These are phyloP conservation scores for Jacaranda copaia DNA, from an alignment of 257 asterid species.

Conservation along the genomic window DNA sequence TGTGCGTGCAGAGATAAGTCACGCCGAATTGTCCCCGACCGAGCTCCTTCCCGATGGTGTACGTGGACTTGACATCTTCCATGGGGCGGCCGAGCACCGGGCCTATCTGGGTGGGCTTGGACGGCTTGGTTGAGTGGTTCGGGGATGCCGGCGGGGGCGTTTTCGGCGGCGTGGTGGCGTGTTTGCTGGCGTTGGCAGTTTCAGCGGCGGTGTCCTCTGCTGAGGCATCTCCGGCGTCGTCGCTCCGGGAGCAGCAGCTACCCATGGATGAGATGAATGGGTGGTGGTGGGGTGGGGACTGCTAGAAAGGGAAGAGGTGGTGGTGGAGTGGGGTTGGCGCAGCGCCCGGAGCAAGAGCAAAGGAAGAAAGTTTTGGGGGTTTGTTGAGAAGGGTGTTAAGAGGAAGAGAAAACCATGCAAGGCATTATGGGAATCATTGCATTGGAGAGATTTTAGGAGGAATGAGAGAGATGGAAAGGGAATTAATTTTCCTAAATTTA, in stretches of 20 bases:
- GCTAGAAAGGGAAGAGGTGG: not conserved
- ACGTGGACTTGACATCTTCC: constrained; percentile 67
- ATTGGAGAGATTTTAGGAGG: constrained; percentile 59
- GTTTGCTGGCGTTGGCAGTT: not conserved
- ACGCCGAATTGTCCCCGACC: constrained; percentile 95
- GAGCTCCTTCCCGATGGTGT: constrained; percentile 84
- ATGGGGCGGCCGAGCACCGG: constrained; percentile 85
- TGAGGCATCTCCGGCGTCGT: constrained; percentile 34
- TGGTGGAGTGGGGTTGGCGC: constrained; percentile 9
- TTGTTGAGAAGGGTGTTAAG: constrained; percentile 33
- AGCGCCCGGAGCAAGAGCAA: constrained; percentile 37
- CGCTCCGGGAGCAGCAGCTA: constrained; percentile 64
- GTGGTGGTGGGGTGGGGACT: constrained; percentile 15
- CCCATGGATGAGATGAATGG: constrained; percentile 52
- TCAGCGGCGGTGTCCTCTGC: not conserved
- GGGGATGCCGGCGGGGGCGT: constrained; percentile 45
- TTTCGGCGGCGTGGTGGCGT: not conserved
- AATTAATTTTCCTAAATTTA: not conserved
- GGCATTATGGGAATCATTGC: constrained; percentile 43
- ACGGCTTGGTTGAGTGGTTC: constrained; percentile 43
- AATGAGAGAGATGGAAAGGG: not conserved
- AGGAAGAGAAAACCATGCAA: constrained; percentile 42
- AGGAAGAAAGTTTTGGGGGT: constrained; percentile 22
- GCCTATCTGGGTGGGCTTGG: constrained; percentile 56
- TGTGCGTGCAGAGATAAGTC: constrained; percentile 77